Evolutionary conservation across 2,329 filamentous ascomycete genomes (phyloP), one percentile per base, ranked within the genome.

Genomic region (Monilinia vaccinii-corymbosi): DNA sequence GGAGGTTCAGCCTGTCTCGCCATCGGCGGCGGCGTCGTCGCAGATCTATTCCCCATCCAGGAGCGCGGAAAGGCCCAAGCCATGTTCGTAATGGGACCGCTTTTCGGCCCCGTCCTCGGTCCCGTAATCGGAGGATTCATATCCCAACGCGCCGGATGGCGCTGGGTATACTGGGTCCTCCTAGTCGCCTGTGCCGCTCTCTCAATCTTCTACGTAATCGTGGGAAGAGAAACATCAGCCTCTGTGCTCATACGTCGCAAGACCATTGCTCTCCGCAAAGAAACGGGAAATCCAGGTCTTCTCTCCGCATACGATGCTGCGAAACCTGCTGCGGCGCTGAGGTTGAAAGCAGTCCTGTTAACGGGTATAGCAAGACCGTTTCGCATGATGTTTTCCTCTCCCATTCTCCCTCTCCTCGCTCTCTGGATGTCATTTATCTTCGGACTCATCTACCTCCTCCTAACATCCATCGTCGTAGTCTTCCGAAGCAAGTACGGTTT

Each of bases 41-140:
- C 83, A 34, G 87, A 89, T 69, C 77, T 89, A 72, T 78, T 88
- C 32, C 68, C 71, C 0, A 78, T 79, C 51, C 80, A 84, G 66
- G 76, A 81, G 64, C 77, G 84, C 42, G 83, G 81, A 14, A 72
- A 75, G 4, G 81, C 81, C 56, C 85, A 87, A 81, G 75, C 78
- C 1, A 73, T 69, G 11, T 80, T 76, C 59, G 71, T 72, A 36
- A 70, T 79, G 25, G 77, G 76, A 0, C 76, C 76, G 11, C 68
- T 72, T 25, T 62, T 71, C 21, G 73, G 73, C 2, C 75, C 76
- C 10, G 57, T 65, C 28, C 44, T 63, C 23, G 64, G 71, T 8
- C 71, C 71, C 8, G 65, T 72, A 8, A 64, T 64, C 14, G 71
- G 72, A 44, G 73, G 73, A 14, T 75, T 72, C 60, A 48, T 75